Conservation (phyloP, 345 rosid genomes). For the Populus nigra region DNA sequence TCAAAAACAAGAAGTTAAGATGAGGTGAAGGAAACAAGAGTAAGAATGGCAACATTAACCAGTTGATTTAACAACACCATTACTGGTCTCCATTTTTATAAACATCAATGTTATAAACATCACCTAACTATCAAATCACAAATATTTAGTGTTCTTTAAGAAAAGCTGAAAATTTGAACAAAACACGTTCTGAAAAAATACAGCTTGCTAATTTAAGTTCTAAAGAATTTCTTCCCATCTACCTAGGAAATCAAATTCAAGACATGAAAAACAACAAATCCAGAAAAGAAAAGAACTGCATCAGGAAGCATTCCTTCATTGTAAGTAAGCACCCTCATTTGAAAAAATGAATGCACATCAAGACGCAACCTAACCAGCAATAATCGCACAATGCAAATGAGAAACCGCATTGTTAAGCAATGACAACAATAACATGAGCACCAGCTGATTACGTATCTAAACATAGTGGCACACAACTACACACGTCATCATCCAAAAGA, state of each 20-base stretch:
- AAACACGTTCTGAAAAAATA: background rate
- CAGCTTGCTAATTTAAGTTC: background rate
- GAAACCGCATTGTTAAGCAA: background rate
- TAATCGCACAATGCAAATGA: background rate
- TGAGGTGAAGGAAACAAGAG: background rate
- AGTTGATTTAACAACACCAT: background rate
- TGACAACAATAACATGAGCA: no score
- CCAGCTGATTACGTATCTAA: background rate
- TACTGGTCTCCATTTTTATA: background rate
- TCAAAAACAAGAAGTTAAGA: background rate
- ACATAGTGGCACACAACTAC: background rate
- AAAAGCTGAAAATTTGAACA: background rate
- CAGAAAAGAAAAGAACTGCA: background rate
- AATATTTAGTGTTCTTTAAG: background rate
- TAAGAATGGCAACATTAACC: background rate
- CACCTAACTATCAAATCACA: background rate
- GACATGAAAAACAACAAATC: background rate
- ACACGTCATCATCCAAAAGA: background rate
- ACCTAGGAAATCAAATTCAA: background rate
- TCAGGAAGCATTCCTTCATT: constrained; percentile 36
- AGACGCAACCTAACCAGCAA: constrained; percentile 36
- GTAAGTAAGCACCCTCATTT: constrained; percentile 2
- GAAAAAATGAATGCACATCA: constrained; percentile 18
- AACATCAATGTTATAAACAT: background rate
- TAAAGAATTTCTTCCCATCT: background rate